A percentile compares a stretch with the other conserved stretches of the same genome.
phyloP scores from a whole-genome alignment of 805 yeast genomes.

The Isabelozyma gotoi region DNA sequence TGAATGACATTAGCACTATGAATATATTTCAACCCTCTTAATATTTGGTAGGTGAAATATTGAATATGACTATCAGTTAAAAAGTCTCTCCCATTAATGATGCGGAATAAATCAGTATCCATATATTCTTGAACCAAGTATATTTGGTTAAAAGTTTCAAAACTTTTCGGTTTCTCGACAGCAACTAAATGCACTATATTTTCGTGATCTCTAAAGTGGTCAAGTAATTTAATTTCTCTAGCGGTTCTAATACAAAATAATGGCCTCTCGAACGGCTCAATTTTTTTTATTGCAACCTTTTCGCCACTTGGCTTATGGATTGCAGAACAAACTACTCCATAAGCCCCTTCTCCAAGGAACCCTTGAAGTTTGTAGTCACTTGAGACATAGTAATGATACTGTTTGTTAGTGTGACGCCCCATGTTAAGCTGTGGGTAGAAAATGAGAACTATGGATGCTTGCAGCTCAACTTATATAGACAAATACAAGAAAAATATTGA shows the following conservation, averaged over 20 bases:
- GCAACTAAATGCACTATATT: slow-evolving; percentile 68
- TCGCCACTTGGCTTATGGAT: slow-evolving; percentile 58
- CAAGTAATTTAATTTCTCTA: slow-evolving; percentile 65
- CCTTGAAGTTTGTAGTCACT: slow-evolving; percentile 59
- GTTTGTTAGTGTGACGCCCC: slow-evolving; percentile 33
- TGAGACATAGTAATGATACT: slow-evolving; percentile 54
- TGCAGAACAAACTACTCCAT: slow-evolving; percentile 76
- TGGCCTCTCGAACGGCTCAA: slow-evolving; percentile 66
- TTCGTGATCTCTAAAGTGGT: slow-evolving; percentile 65
- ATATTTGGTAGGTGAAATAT: slow-evolving; percentile 67
- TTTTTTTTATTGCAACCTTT: slow-evolving; percentile 75
- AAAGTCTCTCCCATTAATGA: slow-evolving; percentile 50
- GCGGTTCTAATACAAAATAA: slow-evolving; percentile 69
- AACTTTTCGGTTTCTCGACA: slow-evolving; percentile 60
- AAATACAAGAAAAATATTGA: not conserved
- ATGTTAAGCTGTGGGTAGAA: slow-evolving; percentile 3
- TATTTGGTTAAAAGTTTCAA: slow-evolving; percentile 65
- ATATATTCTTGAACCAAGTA: slow-evolving; percentile 74
- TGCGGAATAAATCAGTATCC: slow-evolving; percentile 71
- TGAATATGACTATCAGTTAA: slow-evolving; percentile 68
- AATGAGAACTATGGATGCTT: not conserved
- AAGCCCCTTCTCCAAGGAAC: slow-evolving; percentile 78
- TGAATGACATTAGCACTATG: slow-evolving; percentile 76
- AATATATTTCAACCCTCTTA: slow-evolving; percentile 67
- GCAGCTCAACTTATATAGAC: not conserved